Conservation (phyloP, 176 grass and related monocot genomes). For the Ensete ventricosum region DNA sequence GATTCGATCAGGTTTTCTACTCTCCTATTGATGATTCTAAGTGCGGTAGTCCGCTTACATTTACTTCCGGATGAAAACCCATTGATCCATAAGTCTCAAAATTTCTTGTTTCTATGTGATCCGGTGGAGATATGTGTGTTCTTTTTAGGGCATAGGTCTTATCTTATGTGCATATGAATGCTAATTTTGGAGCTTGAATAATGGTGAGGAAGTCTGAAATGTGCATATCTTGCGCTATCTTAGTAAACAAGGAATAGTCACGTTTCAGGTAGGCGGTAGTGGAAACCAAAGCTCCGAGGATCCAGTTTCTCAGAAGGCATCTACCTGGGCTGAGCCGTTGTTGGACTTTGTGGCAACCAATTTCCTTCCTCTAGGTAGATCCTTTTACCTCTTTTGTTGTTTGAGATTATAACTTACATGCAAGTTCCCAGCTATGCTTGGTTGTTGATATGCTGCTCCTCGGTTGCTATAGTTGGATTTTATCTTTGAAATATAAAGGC, state of each 20-base stretch:
- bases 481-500: not conserved
- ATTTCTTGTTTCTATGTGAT: no score
- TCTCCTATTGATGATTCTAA: slow-evolving; percentile 5
- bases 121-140: not conserved
- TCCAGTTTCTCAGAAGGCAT: slow-evolving; percentile 15
- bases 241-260: not conserved
- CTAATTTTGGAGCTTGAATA: not conserved
- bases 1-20: slow-evolving; percentile 16
- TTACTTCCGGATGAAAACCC: not conserved
- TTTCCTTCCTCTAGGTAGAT: slow-evolving; percentile 80
- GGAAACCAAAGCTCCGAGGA: slow-evolving; percentile 23
- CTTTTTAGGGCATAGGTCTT: not conserved
- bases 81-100: not conserved
- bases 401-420: not conserved
- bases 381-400: not conserved
- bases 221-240: not conserved
- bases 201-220: not conserved
- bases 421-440: not conserved
- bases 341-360: slow-evolving; percentile 49
- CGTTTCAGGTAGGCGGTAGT: slow-evolving; percentile 37
- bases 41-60: not conserved
- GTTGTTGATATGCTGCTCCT: not conserved
- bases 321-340: slow-evolving; percentile 19
- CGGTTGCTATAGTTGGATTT: not conserved
- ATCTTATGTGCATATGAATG: not conserved